Evolutionary conservation across 257 asterid genomes (phyloP).

Genomic region (Rubia yunnanensis): DNA sequence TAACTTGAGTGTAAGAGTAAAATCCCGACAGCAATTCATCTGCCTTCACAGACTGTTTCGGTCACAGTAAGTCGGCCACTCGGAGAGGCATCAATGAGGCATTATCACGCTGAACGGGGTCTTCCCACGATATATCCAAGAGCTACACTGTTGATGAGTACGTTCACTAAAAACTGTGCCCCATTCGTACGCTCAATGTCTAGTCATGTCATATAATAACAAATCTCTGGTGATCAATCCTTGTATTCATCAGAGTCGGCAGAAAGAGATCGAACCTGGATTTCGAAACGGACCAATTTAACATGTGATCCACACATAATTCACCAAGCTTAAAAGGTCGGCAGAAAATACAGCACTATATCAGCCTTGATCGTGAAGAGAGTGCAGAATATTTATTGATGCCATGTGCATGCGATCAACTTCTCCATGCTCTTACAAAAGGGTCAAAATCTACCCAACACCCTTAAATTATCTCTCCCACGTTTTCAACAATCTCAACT

Average conservation of each 20-base stretch:
- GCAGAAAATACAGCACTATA: background rate
- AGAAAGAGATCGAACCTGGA: background rate
- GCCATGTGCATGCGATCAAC: constrained; percentile 4
- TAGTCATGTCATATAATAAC: background rate
- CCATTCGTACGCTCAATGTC: background rate
- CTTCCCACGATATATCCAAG: too few relatives aligned
- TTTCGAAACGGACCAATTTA: too few relatives aligned
- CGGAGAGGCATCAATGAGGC: too few relatives aligned
- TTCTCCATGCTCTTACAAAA: background rate
- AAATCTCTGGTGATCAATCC: background rate
- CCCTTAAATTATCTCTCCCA: background rate
- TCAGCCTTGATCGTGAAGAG: background rate
- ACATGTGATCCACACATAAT: background rate
- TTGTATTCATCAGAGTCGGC: background rate
- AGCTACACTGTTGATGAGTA: background rate
- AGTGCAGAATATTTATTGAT: background rate
- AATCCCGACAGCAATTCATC: too few relatives aligned
- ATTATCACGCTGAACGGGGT: too few relatives aligned
- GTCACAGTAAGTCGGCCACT: too few relatives aligned
- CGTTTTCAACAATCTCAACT: constrained; percentile 22
- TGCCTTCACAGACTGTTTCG: too few relatives aligned
- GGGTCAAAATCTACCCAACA: constrained; percentile 4
- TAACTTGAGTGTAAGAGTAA: too few relatives aligned
- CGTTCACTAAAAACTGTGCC: background rate
- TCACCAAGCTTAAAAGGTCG: background rate